Conservation (phyloP, 768 basidiomycete species). For the Amylocystis lapponica region DNA sequence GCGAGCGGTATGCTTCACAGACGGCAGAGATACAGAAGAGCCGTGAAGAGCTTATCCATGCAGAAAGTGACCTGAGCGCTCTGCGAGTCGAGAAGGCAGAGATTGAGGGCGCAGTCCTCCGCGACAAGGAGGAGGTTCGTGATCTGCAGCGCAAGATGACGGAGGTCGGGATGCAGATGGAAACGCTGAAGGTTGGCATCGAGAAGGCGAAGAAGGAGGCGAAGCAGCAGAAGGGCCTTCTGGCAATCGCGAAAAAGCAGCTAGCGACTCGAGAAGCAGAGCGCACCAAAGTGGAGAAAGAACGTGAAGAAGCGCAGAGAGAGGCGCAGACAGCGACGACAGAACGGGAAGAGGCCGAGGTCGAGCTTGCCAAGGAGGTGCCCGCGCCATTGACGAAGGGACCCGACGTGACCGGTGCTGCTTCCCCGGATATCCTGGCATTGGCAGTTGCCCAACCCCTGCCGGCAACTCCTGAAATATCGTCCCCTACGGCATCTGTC, state of each 20-base stretch:
- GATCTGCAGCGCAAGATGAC: constrained; percentile 81
- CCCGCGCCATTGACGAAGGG: constrained; percentile 19
- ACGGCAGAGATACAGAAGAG: constrained; percentile 64
- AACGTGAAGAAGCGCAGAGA: constrained; percentile 58
- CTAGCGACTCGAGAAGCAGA: constrained; percentile 78
- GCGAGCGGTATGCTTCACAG: constrained; percentile 65
- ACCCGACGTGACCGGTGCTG: constrained; percentile 5
- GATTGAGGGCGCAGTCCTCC: constrained; percentile 76
- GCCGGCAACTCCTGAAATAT: constrained; percentile 58
- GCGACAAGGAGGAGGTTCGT: constrained; percentile 93
- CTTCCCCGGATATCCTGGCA: constrained; percentile 18
- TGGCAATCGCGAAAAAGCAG: constrained; percentile 95
- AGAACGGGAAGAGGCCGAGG: constrained; percentile 54
- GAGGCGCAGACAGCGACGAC: constrained; percentile 47
- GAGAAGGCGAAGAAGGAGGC: constrained; percentile 92
- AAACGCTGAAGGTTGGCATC: constrained; percentile 61
- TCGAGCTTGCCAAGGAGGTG: constrained; percentile 35
- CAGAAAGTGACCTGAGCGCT: constrained; percentile 90
- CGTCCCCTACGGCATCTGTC: constrained; percentile 39
- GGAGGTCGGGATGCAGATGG: constrained; percentile 70
- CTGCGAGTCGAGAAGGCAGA: constrained; percentile 87
- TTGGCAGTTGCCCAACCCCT: constrained; percentile 69
- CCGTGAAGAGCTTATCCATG: constrained; percentile 74
- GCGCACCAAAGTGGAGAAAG: constrained; percentile 61
- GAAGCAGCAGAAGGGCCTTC: constrained; percentile 91